Evolutionary conservation across 257 asterid species (phyloP).

Genomic region (Solanum medicagineum): DNA sequence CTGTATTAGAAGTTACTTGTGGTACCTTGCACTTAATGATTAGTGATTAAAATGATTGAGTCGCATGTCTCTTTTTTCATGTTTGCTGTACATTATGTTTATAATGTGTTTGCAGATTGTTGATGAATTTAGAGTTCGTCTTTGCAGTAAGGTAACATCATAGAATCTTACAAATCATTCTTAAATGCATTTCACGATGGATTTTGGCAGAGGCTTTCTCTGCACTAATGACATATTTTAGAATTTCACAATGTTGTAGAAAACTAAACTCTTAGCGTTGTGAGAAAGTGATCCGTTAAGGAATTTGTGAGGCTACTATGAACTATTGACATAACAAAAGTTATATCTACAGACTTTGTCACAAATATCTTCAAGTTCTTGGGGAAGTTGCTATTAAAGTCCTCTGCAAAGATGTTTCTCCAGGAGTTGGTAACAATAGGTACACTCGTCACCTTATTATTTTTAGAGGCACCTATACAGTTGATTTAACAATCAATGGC

Average conservation of each 20-base stretch:
- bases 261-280: conserved; percentile 48
- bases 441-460: conserved; percentile 12
- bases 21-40: background rate
- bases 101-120: background rate
- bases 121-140: background rate
- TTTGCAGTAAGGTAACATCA: background rate
- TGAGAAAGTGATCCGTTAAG: conserved; percentile 40
- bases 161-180: background rate
- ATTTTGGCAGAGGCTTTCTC: background rate
- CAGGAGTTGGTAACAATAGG: conserved; percentile 52
- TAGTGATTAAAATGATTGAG: background rate
- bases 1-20: background rate
- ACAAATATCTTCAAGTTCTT: conserved; percentile 43
- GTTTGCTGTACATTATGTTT: background rate
- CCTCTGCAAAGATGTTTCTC: conserved; percentile 42
- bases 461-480: background rate
- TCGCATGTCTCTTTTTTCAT: background rate
- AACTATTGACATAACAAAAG: conserved; percentile 46
- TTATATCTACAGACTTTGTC: conserved; percentile 31
- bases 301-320: conserved; percentile 45
- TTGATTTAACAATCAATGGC: background rate
- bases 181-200: background rate
- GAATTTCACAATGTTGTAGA: conserved; percentile 32
- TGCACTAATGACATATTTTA: background rate
- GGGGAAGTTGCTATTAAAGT: conserved; percentile 60